These are phyloP conservation scores for Pichia scutulata DNA, from an alignment of 805 yeast genomes.

Conservation along the genomic window DNA sequence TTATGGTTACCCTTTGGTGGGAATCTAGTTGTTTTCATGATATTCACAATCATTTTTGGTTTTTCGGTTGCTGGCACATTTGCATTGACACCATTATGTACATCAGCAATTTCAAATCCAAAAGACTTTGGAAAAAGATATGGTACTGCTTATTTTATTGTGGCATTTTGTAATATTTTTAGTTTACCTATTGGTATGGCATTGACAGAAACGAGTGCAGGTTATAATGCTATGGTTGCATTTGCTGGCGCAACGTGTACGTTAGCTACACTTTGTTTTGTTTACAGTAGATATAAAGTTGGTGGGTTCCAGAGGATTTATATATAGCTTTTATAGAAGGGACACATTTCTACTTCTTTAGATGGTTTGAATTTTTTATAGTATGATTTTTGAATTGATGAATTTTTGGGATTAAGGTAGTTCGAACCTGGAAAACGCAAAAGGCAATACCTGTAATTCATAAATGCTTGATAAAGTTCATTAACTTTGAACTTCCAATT, in stretches of 20 bases:
- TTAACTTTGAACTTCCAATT: too few species aligned
- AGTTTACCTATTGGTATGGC: constrained; percentile 39
- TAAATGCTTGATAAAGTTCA: too few species aligned
- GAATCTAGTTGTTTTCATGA: constrained; percentile 35
- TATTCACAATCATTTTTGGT: constrained; percentile 49
- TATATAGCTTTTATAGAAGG: too few species aligned
- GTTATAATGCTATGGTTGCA: constrained; percentile 26
- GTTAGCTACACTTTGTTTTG: constrained; percentile 17
- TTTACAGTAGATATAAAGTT: constrained; percentile 16
- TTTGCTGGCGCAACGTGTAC: constrained; percentile 28
- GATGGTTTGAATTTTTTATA: too few species aligned
- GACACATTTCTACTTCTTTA: too few species aligned
- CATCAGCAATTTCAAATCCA: constrained; percentile 57
- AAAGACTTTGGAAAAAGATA: constrained; percentile 62
- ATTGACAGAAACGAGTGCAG: constrained; percentile 24
- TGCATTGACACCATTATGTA: constrained; percentile 60
- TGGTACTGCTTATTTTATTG: constrained; percentile 58
- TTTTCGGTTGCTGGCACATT: constrained; percentile 55
- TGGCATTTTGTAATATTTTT: constrained; percentile 36
- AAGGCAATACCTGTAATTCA: too few species aligned
- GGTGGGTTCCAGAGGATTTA: too few species aligned
- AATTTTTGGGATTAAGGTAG: too few species aligned
- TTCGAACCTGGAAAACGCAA: too few species aligned
- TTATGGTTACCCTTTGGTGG: constrained; percentile 61
- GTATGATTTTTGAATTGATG: too few species aligned